Conservation (phyloP, 805 yeast genomes). For the Candida corydali region DNA sequence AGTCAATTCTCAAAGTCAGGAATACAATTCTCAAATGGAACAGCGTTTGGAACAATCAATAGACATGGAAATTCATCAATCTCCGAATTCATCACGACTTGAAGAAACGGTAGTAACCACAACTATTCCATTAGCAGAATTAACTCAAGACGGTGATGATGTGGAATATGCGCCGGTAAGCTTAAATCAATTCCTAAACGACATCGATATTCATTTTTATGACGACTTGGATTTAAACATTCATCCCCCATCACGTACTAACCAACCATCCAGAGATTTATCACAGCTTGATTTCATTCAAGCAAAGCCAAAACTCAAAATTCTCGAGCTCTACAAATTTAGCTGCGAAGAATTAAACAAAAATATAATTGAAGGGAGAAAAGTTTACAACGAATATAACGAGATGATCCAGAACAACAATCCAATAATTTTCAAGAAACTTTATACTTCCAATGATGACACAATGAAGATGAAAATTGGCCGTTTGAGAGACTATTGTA, state of each 20-base stretch:
- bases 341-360: slow-evolving; percentile 51
- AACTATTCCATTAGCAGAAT: slow-evolving; percentile 25
- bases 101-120: slow-evolving; percentile 15
- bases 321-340: slow-evolving; percentile 48
- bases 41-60: slow-evolving; percentile 1
- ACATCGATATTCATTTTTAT: slow-evolving; percentile 39
- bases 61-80: not conserved
- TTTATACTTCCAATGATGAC: slow-evolving; percentile 34
- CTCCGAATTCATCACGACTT: slow-evolving; percentile 4
- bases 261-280: slow-evolving; percentile 8
- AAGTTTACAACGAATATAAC: slow-evolving; percentile 44
- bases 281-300: slow-evolving; percentile 30
- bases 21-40: slow-evolving; percentile 2
- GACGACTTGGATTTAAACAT: slow-evolving; percentile 41
- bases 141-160: slow-evolving; percentile 12
- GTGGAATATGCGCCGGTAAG: slow-evolving; percentile 29
- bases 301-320: slow-evolving; percentile 39
- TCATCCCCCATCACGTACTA: slow-evolving; percentile 18
- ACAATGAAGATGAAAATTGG: slow-evolving; percentile 46
- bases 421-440: slow-evolving; percentile 48
- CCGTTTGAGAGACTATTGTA: slow-evolving; percentile 46
- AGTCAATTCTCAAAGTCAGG: not conserved
- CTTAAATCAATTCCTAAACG: slow-evolving; percentile 34
- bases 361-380: slow-evolving; percentile 47
- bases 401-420: slow-evolving; percentile 43